These are phyloP conservation scores for Leccinum rimulosum DNA, from an alignment of 768 basidiomycete species.

Conservation along the genomic window DNA sequence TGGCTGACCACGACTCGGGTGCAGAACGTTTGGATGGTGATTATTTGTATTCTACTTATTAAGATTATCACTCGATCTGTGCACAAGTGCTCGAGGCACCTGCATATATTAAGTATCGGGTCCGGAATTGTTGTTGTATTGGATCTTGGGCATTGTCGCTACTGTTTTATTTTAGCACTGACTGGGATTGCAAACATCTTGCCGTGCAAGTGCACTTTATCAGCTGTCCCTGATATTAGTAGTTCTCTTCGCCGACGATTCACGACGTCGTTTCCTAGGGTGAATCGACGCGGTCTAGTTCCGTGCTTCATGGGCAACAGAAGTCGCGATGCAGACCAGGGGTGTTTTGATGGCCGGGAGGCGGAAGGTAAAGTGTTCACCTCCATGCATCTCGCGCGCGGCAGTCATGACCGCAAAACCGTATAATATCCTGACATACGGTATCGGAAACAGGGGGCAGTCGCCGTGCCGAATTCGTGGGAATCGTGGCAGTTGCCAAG, in stretches of 20 bases:
- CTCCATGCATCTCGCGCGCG: not conserved
- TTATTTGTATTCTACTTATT: not conserved
- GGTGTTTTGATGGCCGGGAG: not conserved
- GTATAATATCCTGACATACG: too few relatives aligned
- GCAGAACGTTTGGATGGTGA: slow-evolving; percentile 33
- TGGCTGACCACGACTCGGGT: slow-evolving; percentile 12
- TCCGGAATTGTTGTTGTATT: not conserved
- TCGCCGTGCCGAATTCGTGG: too few relatives aligned
- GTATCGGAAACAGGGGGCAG: too few relatives aligned
- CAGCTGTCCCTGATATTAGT: not conserved
- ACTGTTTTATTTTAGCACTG: not conserved
- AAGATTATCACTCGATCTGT: not conserved
- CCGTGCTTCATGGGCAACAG: too few relatives aligned
- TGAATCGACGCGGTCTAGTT: not conserved
- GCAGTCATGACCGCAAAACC: too few relatives aligned
- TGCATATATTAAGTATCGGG: not conserved
- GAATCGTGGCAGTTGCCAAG: too few relatives aligned
- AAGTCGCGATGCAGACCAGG: too few relatives aligned
- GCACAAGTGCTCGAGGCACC: not conserved
- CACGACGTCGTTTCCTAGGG: not conserved
- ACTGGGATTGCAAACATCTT: not conserved
- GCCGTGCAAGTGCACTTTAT: not conserved
- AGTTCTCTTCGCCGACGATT: not conserved
- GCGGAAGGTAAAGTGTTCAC: not conserved
- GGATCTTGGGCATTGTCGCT: not conserved